Evolutionary conservation across 768 basidiomycete genomes (phyloP).

Genomic region (Kwoniella europaea): DNA sequence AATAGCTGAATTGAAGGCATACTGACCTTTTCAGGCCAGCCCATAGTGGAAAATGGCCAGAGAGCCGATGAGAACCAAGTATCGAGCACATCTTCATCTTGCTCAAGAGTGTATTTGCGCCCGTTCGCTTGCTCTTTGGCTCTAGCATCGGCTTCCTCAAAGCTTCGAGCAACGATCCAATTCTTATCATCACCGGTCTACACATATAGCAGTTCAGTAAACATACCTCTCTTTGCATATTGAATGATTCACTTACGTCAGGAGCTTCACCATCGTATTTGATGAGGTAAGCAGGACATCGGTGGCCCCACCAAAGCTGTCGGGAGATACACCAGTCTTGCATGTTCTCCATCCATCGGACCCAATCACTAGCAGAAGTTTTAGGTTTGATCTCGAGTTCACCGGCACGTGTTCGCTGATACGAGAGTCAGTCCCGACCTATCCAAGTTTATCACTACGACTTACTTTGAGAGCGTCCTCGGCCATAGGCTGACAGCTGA

Average conservation of each 20-base stretch:
- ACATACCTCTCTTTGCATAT: constrained; percentile 52
- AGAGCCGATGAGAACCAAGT: constrained; percentile 98
- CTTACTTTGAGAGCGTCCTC: constrained; percentile 82
- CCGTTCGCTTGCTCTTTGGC: constrained; percentile 69
- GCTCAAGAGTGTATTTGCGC: constrained; percentile 73
- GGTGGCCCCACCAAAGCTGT: constrained; percentile 99
- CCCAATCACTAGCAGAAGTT: constrained; percentile 90
- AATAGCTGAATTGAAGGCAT: no score
- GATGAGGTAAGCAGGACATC: constrained; percentile 92
- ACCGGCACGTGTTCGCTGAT: constrained; percentile 82
- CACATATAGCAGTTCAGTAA: not conserved
- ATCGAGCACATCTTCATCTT: constrained; percentile 96
- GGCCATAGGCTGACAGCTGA: constrained; percentile 86
- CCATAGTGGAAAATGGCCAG: constrained; percentile 97
- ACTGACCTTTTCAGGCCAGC: constrained; percentile 98
- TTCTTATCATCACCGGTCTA: constrained; percentile 72
- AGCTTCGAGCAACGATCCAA: constrained; percentile 90
- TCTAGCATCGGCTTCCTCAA: constrained; percentile 79
- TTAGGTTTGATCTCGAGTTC: constrained; percentile 83
- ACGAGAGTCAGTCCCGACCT: not conserved
- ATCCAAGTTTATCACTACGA: constrained; percentile 10
- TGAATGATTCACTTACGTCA: constrained; percentile 57
- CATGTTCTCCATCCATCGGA: constrained; percentile 89
- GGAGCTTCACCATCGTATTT: constrained; percentile 76
- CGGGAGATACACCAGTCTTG: constrained; percentile 99